Conservation (phyloP, 2,329 filamentous ascomycete genomes). For the Xylaria sp. region DNA sequence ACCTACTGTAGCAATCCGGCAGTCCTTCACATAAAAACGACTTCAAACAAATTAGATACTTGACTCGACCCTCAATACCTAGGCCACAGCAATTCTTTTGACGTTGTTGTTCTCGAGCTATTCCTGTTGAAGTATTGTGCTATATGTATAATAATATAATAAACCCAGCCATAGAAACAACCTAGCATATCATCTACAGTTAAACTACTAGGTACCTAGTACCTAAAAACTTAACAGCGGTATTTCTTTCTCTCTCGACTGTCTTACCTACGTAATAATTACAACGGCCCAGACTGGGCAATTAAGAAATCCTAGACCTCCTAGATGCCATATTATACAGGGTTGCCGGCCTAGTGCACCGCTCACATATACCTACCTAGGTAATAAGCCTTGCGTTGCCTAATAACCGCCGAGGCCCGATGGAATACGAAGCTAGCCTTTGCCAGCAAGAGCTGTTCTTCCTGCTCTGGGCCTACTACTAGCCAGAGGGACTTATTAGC, state of each 20-base stretch:
- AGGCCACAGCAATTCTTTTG: not conserved
- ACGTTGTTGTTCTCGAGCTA: not conserved
- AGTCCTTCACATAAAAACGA: no score
- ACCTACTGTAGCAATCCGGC: no score
- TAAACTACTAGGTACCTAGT: no score
- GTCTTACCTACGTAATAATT: not conserved
- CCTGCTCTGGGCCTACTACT: no score
- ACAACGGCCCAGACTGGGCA: constrained; percentile 1
- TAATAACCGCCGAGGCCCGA: constrained; percentile 7
- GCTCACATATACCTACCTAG: not conserved
- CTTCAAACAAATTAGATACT: no score
- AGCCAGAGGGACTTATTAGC: no score
- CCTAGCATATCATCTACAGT: no score
- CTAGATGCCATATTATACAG: constrained; percentile 6
- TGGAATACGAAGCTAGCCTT: constrained; percentile 9
- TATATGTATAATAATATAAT: no score
- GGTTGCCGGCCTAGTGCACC: not conserved
- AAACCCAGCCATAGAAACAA: no score
- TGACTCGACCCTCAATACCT: not conserved
- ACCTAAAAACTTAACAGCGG: no score
- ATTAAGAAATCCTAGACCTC: constrained; percentile 15
- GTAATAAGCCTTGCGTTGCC: constrained; percentile 3
- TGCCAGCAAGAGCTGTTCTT: not conserved
- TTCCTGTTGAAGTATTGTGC: not conserved
- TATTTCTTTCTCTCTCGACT: not conserved